Percentiles rank a stretch among this genome's conserved stretches.
Conservation (phyloP, 148 eudicot species). For the Rhododendron ovatum region DNA sequence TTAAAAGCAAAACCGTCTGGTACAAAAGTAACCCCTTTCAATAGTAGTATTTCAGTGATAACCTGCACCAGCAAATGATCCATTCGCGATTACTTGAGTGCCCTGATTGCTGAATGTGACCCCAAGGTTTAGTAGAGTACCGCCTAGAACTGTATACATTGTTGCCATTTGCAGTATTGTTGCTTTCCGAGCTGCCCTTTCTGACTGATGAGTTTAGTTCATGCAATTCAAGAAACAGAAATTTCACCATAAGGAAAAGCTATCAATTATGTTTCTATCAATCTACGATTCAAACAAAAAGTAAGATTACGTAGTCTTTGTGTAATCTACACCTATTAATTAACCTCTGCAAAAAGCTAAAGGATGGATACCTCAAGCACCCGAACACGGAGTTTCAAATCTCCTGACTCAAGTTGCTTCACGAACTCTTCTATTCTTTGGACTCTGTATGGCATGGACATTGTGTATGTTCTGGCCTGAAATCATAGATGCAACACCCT, state of each 20-base stretch:
- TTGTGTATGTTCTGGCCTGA: constrained; percentile 80
- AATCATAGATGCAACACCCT: not conserved
- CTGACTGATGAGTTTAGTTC: constrained; percentile 47
- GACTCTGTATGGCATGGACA: constrained; percentile 93
- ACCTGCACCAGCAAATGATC: constrained; percentile 93
- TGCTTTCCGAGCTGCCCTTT: constrained; percentile 95
- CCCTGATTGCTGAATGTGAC: constrained; percentile 73
- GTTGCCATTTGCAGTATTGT: constrained; percentile 94
- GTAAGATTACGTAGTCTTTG: not conserved
- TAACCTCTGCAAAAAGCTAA: not conserved
- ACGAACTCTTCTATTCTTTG: constrained; percentile 90
- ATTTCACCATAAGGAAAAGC: not conserved
- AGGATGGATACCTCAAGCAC: constrained; percentile 77
- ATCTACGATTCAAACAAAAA: not conserved
- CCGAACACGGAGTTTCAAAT: constrained; percentile 85
- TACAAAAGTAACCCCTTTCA: not conserved
- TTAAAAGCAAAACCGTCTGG: not conserved
- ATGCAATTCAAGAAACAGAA: not conserved
- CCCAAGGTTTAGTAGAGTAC: constrained; percentile 82
- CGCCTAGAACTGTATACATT: constrained; percentile 77
- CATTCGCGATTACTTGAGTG: constrained; percentile 52
- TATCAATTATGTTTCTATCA: not conserved
- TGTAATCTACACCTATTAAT: not conserved
- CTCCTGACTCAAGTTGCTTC: constrained; percentile 87
- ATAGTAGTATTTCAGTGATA: not conserved